Conservation (phyloP, 2,329 filamentous ascomycete species). For the Lithohypha guttulata region DNA sequence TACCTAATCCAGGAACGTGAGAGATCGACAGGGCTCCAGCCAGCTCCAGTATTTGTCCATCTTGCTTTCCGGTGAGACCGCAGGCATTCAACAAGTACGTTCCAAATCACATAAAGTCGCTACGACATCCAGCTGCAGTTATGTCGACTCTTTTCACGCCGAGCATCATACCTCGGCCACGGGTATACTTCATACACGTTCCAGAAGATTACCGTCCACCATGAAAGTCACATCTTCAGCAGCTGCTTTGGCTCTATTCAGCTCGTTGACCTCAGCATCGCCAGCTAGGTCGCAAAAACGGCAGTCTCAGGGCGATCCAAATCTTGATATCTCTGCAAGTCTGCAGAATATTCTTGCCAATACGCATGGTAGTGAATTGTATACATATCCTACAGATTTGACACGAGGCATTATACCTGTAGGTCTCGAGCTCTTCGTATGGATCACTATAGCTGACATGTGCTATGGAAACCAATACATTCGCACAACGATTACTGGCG, state of each 20-base stretch:
- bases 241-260: background rate
- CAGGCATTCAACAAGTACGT: too few species aligned
- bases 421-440: slow-evolving; percentile 15
- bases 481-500: slow-evolving; percentile 38
- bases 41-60: too few species aligned
- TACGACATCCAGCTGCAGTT: background rate
- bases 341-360: slow-evolving; percentile 22
- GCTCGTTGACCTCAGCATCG: background rate
- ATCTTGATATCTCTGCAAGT: slow-evolving; percentile 1
- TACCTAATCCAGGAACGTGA: too few species aligned
- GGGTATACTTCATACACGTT: too few species aligned
- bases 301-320: slow-evolving; percentile 1
- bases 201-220: too few species aligned
- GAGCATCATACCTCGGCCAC: too few species aligned
- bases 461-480: slow-evolving; percentile 24
- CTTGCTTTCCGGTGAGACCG: too few species aligned
- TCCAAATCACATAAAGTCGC: background rate
- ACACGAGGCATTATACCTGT: slow-evolving; percentile 29
- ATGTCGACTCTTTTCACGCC: background rate
- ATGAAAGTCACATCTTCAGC: background rate
- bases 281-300: background rate
- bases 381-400: slow-evolving; percentile 29
- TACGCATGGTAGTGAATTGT: slow-evolving; percentile 17
- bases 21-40: too few species aligned
- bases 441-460: background rate